A percentile compares a stretch with the other conserved stretches of the same genome.
These are phyloP conservation scores for Penicillium verhagenii DNA, from an alignment of 495 filamentous ascomycete genomes.

Conservation along the genomic window DNA sequence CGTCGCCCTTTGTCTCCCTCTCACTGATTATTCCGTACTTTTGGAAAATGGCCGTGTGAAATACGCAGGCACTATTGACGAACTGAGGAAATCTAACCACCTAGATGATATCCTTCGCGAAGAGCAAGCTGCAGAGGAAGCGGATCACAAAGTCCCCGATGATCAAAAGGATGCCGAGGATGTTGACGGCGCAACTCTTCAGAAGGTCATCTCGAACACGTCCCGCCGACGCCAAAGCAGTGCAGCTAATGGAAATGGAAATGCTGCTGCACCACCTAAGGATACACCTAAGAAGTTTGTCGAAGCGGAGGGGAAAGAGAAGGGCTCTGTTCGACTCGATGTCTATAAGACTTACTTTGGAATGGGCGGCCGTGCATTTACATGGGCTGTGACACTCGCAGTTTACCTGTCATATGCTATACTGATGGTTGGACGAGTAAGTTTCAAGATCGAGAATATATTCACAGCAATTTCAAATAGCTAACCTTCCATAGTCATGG, in stretches of 20 bases:
- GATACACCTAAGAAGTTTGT: conserved; percentile 64
- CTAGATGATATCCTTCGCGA: conserved; percentile 26
- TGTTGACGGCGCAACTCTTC: conserved; percentile 15
- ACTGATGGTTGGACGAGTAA: conserved; percentile 38
- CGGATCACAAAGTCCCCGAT: not conserved
- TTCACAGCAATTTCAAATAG: not conserved
- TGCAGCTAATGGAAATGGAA: conserved; percentile 27
- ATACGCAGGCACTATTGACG: conserved; percentile 29
- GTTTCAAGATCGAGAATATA: not conserved
- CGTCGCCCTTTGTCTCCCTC: conserved; percentile 65
- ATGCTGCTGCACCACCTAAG: conserved; percentile 27
- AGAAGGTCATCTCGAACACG: conserved; percentile 29
- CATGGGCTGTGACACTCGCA: conserved; percentile 13
- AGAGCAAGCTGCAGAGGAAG: conserved; percentile 14
- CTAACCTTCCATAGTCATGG: conserved; percentile 47
- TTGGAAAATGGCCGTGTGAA: conserved; percentile 59
- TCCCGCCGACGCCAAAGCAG: conserved; percentile 32
- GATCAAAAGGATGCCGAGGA: conserved; percentile 7
- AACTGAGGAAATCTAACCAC: conserved; percentile 21
- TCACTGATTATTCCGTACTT: conserved; percentile 67
- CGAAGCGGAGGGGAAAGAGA: conserved; percentile 68
- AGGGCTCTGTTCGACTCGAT: conserved; percentile 58
- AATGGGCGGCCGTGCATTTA: conserved; percentile 54
- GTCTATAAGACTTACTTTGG: conserved; percentile 68
- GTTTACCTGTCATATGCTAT: conserved; percentile 15